Percentiles rank a stretch among this genome's conserved stretches.
These are phyloP conservation scores for Taxawa tesnikishii DNA, from an alignment of 2,329 filamentous ascomycete species.

Conservation along the genomic window DNA sequence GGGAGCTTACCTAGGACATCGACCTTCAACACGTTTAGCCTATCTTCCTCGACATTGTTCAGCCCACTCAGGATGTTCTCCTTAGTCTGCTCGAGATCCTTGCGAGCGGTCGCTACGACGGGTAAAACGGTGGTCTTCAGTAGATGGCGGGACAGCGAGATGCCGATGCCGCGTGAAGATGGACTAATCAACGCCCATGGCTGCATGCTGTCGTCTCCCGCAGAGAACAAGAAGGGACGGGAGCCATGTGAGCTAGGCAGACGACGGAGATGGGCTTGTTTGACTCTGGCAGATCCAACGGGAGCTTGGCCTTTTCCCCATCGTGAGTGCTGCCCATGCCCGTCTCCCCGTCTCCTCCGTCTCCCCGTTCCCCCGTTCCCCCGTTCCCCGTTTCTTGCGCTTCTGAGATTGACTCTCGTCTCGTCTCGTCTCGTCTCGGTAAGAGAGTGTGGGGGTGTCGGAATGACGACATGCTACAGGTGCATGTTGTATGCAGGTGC, in stretches of 20 bases:
- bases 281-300: too few species aligned
- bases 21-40: conserved; percentile 40
- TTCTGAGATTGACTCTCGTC: too few species aligned
- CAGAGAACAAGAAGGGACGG: conserved; percentile 2
- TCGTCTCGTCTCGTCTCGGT: too few species aligned
- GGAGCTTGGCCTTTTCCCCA: too few species aligned
- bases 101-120: conserved; percentile 48
- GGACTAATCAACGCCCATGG: conserved; percentile 43
- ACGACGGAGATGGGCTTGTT: conserved; percentile 2
- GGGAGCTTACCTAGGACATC: conserved; percentile 48
- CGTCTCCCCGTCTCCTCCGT: too few species aligned
- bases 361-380: too few species aligned
- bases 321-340: too few species aligned
- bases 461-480: too few species aligned
- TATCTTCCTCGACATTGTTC: conserved; percentile 29
- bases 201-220: conserved; percentile 23
- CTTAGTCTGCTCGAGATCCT: conserved; percentile 36
- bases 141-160: conserved; percentile 46
- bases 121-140: conserved; percentile 45
- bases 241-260: conserved; percentile 1
- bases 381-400: too few species aligned
- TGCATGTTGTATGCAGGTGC: too few species aligned
- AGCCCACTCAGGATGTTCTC: conserved; percentile 39
- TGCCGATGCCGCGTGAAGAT: conserved; percentile 51
- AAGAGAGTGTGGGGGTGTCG: too few species aligned